phyloP scores from a whole-genome alignment of 352 stramenopile species.

The Globisporangium cylindrosporum region DNA sequence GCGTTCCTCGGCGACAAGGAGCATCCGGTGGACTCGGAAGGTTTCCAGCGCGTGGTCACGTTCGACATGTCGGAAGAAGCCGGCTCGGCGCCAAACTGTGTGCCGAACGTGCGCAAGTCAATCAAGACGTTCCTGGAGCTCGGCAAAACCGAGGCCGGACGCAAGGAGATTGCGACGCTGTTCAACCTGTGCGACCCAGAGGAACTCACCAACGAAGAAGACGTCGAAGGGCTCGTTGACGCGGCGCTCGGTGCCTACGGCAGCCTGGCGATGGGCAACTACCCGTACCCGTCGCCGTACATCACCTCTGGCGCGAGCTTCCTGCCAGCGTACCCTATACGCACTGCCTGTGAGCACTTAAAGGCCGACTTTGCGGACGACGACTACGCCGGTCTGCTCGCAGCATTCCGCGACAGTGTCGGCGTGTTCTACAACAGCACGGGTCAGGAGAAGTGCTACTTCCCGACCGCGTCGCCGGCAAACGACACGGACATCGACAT shows the following conservation, averaged over 20 bases:
- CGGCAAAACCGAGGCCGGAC: conserved; percentile 14
- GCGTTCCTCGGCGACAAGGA: conserved; percentile 45
- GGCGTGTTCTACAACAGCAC: conserved; percentile 52
- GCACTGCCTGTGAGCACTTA: conserved; percentile 33
- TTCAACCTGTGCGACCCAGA: conserved; percentile 32
- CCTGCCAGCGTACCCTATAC: conserved; percentile 38
- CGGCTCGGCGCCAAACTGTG: conserved; percentile 32
- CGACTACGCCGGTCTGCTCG: conserved; percentile 19
- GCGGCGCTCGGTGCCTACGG: conserved; percentile 24
- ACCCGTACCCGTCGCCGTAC: conserved; percentile 50
- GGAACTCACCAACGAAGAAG: conserved; percentile 21
- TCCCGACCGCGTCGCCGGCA: conserved; percentile 60
- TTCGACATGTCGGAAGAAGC: conserved; percentile 39
- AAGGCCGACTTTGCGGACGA: conserved; percentile 21
- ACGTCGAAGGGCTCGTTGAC: conserved; percentile 18
- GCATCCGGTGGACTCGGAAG: conserved; percentile 36
- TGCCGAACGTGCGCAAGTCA: conserved; percentile 62
- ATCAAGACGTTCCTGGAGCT: conserved; percentile 87
- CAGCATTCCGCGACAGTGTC: conserved; percentile 35
- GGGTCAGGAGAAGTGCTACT: conserved; percentile 61
- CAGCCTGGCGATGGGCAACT: conserved; percentile 44
- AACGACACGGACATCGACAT: conserved; percentile 20
- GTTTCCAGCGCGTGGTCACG: conserved; percentile 37
- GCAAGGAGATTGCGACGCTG: conserved; percentile 22
- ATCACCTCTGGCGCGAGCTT: conserved; percentile 39